phyloP scores from a whole-genome alignment of 2,329 filamentous ascomycete species.

The Bipolaris victoriae region DNA sequence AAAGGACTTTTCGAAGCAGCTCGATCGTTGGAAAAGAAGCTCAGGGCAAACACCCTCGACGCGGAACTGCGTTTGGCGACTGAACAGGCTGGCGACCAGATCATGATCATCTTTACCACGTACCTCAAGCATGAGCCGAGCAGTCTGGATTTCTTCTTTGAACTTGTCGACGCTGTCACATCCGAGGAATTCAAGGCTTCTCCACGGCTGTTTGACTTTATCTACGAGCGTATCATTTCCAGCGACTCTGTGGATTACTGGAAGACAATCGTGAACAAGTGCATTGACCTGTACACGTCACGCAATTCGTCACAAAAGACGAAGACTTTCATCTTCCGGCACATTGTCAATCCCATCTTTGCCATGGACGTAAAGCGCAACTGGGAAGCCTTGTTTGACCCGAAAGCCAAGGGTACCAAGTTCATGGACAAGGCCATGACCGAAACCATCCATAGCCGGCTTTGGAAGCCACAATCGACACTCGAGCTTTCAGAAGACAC shows the following conservation, averaged over 20 bases:
- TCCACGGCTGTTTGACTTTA: slow-evolving; percentile 77
- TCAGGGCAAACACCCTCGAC: slow-evolving; percentile 72
- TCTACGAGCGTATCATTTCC: slow-evolving; percentile 83
- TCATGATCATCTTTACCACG: slow-evolving; percentile 83
- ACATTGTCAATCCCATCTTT: slow-evolving; percentile 93
- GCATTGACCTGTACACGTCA: slow-evolving; percentile 83
- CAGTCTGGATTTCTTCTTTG: slow-evolving; percentile 83
- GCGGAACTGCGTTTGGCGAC: slow-evolving; percentile 78
- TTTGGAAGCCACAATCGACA: slow-evolving; percentile 86
- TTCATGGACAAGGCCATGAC: slow-evolving; percentile 87
- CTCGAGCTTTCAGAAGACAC: slow-evolving; percentile 83
- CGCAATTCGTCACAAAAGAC: slow-evolving; percentile 82
- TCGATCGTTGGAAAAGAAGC: slow-evolving; percentile 77
- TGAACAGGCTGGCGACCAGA: slow-evolving; percentile 85
- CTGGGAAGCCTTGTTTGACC: slow-evolving; percentile 64
- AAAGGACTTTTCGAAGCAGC: slow-evolving; percentile 67
- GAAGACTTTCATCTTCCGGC: slow-evolving; percentile 89
- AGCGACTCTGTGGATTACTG: slow-evolving; percentile 86
- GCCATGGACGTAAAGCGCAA: slow-evolving; percentile 93
- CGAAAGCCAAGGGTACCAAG: slow-evolving; percentile 64
- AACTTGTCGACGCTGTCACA: slow-evolving; percentile 82
- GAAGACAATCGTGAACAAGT: slow-evolving; percentile 79
- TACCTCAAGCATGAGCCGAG: slow-evolving; percentile 76
- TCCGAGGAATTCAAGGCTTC: slow-evolving; percentile 80
- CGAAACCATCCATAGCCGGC: slow-evolving; percentile 86